Evolutionary conservation across 306 rosid genomes (phyloP).

Genomic region (Trichosanthes cucumerina): DNA sequence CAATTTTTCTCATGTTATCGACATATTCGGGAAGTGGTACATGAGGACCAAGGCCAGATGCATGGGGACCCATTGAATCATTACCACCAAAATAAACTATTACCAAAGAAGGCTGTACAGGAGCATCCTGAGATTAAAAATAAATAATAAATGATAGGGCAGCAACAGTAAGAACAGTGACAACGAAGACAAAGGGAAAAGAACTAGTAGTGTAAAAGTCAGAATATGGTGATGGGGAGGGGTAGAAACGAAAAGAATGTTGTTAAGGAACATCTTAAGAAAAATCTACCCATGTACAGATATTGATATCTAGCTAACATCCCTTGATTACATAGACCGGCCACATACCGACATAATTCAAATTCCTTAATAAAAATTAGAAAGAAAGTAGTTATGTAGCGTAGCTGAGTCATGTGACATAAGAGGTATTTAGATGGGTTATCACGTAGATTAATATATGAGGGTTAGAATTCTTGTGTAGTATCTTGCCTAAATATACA

Average conservation of each 20-base stretch:
- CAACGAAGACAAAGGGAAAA: background rate
- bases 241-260: background rate
- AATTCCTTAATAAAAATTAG: background rate
- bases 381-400: background rate
- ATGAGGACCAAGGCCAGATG: slow-evolving; percentile 86
- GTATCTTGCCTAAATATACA: background rate
- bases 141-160: background rate
- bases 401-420: background rate
- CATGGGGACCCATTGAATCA: slow-evolving; percentile 89
- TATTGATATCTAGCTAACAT: background rate
- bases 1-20: slow-evolving; percentile 67
- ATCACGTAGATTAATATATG: background rate
- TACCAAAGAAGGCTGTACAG: slow-evolving; percentile 71
- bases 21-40: slow-evolving; percentile 77
- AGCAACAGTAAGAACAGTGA: background rate
- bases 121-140: slow-evolving; percentile 46
- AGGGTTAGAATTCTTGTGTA: background rate
- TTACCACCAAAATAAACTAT: slow-evolving; percentile 90
- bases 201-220: background rate
- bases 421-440: background rate
- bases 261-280: background rate
- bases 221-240: background rate
- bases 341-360: background rate
- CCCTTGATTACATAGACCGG: background rate
- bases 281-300: background rate